A percentile compares a stretch with the other conserved stretches of the same genome.
Conservation (phyloP, 2,329 filamentous ascomycete genomes). For the Colletotrichum magnum region DNA sequence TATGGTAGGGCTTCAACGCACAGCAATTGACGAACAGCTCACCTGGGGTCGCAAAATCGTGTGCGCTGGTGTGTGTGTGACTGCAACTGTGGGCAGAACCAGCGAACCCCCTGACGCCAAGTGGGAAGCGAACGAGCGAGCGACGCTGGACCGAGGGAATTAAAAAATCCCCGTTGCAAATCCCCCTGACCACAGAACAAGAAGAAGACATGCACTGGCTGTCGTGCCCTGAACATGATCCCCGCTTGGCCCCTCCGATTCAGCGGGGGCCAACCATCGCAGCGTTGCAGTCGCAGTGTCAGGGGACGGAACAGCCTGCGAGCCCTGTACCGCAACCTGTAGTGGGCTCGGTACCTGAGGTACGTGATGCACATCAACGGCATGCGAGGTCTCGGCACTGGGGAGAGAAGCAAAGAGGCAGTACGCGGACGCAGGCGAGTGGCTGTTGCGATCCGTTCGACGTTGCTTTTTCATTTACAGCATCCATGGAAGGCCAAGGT, state of each 20-base stretch:
- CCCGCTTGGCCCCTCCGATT: constrained; percentile 31
- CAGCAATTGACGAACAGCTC: constrained; percentile 21
- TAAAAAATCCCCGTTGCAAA: constrained; percentile 20
- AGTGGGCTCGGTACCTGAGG: not conserved
- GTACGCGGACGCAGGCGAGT: constrained; percentile 11
- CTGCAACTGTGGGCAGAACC: not conserved
- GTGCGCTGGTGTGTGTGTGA: not conserved
- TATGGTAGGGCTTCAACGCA: constrained; percentile 10
- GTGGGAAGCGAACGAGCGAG: constrained; percentile 23
- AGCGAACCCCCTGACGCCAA: constrained; percentile 19
- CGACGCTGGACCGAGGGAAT: too few relatives aligned
- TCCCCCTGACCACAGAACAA: constrained; percentile 13
- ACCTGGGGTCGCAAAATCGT: not conserved
- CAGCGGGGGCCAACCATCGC: constrained; percentile 24
- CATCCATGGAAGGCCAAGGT: constrained; percentile 3
- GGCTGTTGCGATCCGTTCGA: constrained; percentile 21
- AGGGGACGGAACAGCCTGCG: constrained; percentile 18
- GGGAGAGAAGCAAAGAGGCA: constrained; percentile 11
- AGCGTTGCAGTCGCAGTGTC: constrained; percentile 24
- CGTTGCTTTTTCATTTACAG: constrained; percentile 21
- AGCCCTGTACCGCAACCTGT: not conserved
- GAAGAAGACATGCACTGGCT: constrained; percentile 4
- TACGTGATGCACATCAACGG: constrained; percentile 4
- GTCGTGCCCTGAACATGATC: constrained; percentile 14
- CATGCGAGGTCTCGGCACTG: constrained; percentile 35